A percentile compares a stretch with the other conserved stretches of the same genome.
These are phyloP conservation scores for Hyaloscypha bicolor DNA, from an alignment of 495 filamentous ascomycete species.

Conservation along the genomic window DNA sequence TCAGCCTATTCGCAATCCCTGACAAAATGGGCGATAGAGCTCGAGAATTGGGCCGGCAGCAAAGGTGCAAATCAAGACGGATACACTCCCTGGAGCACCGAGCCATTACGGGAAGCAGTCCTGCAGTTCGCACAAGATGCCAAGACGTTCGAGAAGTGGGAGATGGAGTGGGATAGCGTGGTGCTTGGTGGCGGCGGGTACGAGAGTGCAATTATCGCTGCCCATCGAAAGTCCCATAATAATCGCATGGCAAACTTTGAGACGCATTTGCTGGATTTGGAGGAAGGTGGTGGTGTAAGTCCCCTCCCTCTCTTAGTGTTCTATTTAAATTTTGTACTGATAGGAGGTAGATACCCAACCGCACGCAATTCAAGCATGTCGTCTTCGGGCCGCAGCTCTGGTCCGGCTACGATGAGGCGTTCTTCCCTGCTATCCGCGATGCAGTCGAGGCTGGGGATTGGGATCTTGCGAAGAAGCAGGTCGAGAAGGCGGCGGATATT, in stretches of 20 bases:
- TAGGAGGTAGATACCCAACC: conserved; percentile 68
- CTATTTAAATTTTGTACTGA: conserved; percentile 16
- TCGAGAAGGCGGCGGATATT: conserved; percentile 71
- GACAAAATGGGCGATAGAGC: conserved; percentile 65
- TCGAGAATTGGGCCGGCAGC: conserved; percentile 63
- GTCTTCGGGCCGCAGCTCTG: conserved; percentile 82
- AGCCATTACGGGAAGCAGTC: conserved; percentile 62
- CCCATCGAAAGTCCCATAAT: conserved; percentile 69
- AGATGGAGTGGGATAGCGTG: conserved; percentile 66
- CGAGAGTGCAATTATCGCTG: conserved; percentile 65
- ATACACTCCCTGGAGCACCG: conserved; percentile 50
- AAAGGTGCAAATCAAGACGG: conserved; percentile 50
- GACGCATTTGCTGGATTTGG: conserved; percentile 75
- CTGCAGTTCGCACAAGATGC: conserved; percentile 60
- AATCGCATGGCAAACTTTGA: conserved; percentile 78
- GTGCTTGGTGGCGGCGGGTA: conserved; percentile 64
- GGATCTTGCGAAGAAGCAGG: conserved; percentile 66
- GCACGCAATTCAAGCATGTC: conserved; percentile 94
- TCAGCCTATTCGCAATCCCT: conserved; percentile 63
- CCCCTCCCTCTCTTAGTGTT: neutral
- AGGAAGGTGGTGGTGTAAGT: conserved; percentile 70
- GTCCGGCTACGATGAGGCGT: conserved; percentile 72
- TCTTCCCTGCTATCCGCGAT: conserved; percentile 87
- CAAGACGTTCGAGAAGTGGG: conserved; percentile 70
- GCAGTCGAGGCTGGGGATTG: conserved; percentile 73